phyloP scores from a whole-genome alignment of 805 yeast genomes.

The Myxozyma kluyveri region DNA sequence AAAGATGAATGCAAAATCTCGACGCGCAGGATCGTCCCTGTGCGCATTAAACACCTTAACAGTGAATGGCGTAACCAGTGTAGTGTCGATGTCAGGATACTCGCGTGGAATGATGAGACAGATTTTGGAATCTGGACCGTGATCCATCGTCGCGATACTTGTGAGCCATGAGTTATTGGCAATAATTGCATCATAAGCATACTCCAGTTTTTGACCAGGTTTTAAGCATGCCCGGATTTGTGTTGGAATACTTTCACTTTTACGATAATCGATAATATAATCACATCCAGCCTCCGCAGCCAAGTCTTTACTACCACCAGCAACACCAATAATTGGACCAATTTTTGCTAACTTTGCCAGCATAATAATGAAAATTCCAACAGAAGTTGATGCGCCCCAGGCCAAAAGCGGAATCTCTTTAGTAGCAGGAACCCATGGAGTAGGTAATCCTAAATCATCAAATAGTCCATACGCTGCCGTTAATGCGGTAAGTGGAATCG shows the following conservation, averaged over 20 bases:
- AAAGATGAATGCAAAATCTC: constrained; percentile 21
- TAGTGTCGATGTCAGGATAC: constrained; percentile 3
- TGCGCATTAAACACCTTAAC: constrained; percentile 19
- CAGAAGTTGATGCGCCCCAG: constrained; percentile 25
- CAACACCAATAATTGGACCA: constrained; percentile 26
- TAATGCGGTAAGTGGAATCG: constrained; percentile 21
- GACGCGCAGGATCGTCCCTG: constrained; percentile 10
- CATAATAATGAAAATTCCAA: constrained; percentile 18
- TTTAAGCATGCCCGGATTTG: constrained; percentile 10
- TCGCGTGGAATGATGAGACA: constrained; percentile 12
- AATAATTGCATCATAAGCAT: constrained; percentile 19
- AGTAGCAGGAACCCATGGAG: constrained; percentile 26
- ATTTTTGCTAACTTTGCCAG: constrained; percentile 26
- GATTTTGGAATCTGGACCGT: constrained; percentile 7
- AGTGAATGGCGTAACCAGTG: not conserved
- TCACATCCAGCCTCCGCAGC: constrained; percentile 21
- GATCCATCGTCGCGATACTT: constrained; percentile 12
- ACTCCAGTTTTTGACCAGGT: constrained; percentile 16
- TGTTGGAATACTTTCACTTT: constrained; percentile 9
- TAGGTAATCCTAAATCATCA: constrained; percentile 19
- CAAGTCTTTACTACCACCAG: constrained; percentile 11
- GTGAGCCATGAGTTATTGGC: constrained; percentile 12
- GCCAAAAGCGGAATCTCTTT: constrained; percentile 17
- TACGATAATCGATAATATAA: constrained; percentile 21
- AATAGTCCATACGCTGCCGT: constrained; percentile 21